These are phyloP conservation scores for Auricularia auricula-judae DNA, from an alignment of 768 basidiomycete genomes.

Conservation along the genomic window DNA sequence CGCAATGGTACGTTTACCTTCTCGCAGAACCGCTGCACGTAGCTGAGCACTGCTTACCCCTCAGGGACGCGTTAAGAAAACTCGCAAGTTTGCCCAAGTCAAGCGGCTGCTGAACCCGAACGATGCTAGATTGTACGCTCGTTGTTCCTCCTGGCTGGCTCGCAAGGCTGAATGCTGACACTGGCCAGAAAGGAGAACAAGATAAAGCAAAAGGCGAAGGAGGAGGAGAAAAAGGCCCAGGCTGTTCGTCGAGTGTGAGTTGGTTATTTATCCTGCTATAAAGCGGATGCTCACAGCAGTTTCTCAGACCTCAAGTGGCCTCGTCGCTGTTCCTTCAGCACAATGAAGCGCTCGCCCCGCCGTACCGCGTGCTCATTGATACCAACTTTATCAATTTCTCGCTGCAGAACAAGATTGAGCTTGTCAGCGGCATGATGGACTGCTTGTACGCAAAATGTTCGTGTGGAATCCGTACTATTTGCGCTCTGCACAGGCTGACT, in stretches of 20 bases:
- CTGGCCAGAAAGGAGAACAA: constrained; percentile 83
- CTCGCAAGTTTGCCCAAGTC: constrained; percentile 87
- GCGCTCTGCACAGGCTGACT: background rate
- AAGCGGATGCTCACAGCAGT: background rate
- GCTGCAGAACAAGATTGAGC: constrained; percentile 93
- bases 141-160: background rate
- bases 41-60: too few relatives aligned
- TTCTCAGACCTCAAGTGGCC: constrained; percentile 64
- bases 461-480: constrained; percentile 12
- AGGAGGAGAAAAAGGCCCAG: constrained; percentile 69
- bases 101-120: constrained; percentile 92
- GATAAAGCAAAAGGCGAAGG: constrained; percentile 77
- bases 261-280: background rate
- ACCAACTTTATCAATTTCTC: constrained; percentile 99
- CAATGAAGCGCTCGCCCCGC: constrained; percentile 91
- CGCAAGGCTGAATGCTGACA: background rate
- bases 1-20: too few relatives aligned
- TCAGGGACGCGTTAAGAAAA: constrained; percentile 86
- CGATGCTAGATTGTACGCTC: constrained; percentile 76
- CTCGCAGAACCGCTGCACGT: too few relatives aligned
- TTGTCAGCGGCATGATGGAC: constrained; percentile 99
- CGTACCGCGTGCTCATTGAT: constrained; percentile 94
- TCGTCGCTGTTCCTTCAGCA: constrained; percentile 91
- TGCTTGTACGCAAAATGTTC: constrained; percentile 94
- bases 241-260: constrained; percentile 71